These are phyloP conservation scores for Backusella morwellensis DNA, from an alignment of 192 early-diverging fungal genomes.

Conservation along the genomic window DNA sequence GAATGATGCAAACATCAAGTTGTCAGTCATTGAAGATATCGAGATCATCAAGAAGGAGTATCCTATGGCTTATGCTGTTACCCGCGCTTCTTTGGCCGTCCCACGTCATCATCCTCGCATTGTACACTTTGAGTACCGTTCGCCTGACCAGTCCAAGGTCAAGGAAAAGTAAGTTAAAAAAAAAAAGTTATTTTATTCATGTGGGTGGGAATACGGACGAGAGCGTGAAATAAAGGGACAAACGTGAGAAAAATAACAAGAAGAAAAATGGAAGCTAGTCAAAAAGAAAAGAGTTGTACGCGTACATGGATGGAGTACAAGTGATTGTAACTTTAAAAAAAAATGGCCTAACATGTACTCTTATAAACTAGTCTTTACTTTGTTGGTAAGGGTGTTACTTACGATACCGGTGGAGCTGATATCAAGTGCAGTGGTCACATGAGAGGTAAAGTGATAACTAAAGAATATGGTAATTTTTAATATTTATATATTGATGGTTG, in stretches of 20 bases:
- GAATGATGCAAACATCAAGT: conserved; percentile 47
- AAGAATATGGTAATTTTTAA: conserved; percentile 3
- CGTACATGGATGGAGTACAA: not conserved
- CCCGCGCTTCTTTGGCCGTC: conserved; percentile 64
- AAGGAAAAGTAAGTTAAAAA: conserved; percentile 63
- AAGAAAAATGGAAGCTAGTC: not conserved
- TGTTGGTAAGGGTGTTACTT: conserved; percentile 90
- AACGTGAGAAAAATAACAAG: not conserved
- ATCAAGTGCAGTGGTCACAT: conserved; percentile 80
- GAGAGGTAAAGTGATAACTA: conserved; percentile 49
- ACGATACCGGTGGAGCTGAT: conserved; percentile 88
- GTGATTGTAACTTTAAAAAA: not conserved
- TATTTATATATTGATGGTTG: not conserved
- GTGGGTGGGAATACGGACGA: not conserved
- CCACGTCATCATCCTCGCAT: conserved; percentile 64
- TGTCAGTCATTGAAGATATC: conserved; percentile 66
- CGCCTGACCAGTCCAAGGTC: conserved; percentile 64
- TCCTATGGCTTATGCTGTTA: conserved; percentile 79
- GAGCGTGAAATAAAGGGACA: not conserved
- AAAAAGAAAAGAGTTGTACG: not conserved
- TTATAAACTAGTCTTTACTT: conserved; percentile 62
- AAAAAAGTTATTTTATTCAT: not conserved
- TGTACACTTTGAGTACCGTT: conserved; percentile 67
- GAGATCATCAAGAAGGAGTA: conserved; percentile 75
- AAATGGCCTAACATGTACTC: not conserved